Conservation (phyloP, 495 filamentous ascomycete genomes). For the Xeromyces bisporus region DNA sequence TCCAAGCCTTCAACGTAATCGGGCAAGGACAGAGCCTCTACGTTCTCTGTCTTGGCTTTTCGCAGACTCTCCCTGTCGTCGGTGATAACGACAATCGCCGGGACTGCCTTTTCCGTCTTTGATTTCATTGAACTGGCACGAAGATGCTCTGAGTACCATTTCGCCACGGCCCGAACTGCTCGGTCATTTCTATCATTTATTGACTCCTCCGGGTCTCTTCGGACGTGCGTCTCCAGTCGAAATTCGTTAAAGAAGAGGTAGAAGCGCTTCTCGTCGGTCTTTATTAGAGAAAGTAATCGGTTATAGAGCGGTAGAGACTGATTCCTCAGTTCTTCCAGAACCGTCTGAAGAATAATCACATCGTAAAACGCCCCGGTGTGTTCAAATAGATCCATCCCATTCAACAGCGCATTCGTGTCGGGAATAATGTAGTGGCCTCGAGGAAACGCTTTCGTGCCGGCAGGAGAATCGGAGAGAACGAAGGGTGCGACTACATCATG, state of each 20-base stretch:
- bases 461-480: conserved; percentile 72
- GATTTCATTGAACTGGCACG: conserved; percentile 34
- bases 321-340: conserved; percentile 88
- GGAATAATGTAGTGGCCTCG: conserved; percentile 89
- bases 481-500: conserved; percentile 48
- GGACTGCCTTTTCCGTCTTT: conserved; percentile 41
- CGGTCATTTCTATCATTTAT: conserved; percentile 96
- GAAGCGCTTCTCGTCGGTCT: conserved; percentile 88
- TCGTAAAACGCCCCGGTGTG: conserved; percentile 83
- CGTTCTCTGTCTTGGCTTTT: conserved; percentile 61
- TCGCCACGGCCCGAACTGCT: conserved; percentile 69
- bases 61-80: conserved; percentile 77
- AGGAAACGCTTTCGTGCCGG: conserved; percentile 62
- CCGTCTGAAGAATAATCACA: conserved; percentile 85
- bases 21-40: conserved; percentile 46
- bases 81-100: conserved; percentile 79
- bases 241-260: conserved; percentile 99
- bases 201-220: conserved; percentile 56
- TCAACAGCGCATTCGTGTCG: conserved; percentile 90
- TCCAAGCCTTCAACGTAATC: conserved; percentile 74
- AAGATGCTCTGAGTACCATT: conserved; percentile 80
- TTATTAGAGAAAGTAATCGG: conserved; percentile 71
- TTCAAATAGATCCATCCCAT: conserved; percentile 92
- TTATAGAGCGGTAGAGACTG: conserved; percentile 90
- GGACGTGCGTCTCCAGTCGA: conserved; percentile 73